Base-by-base conservation (phyloP, 805 yeast genomes). In the Geotrichum ghanense region DNA sequence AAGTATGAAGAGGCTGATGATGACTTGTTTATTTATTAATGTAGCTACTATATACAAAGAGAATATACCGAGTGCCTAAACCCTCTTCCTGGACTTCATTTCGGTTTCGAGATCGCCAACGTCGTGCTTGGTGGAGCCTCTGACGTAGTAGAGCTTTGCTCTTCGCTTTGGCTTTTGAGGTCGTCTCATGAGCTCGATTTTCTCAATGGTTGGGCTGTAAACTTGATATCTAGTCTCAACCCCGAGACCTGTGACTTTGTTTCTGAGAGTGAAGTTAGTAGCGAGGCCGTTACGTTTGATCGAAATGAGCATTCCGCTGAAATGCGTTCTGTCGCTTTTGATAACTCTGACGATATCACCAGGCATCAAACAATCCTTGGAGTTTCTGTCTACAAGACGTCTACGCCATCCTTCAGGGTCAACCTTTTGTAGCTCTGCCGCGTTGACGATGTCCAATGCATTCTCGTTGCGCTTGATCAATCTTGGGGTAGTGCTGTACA, bases 121-220 rank as follows among this genome's bases (percentile, higher is more conserved):
- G 49, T 64, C 67, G 48, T 61, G 60, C 50, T 60, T 71, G 50
- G 62, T 62, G 49, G 55, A 67, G 24, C 63, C 82, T 69, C 96
- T 83, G 60, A 92, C 83, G 67, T 86, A 92, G 73, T 82, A 89
- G 57, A 87, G 90, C 72, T 86, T 90, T 67, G 79, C 78, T 75
- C 95, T 79, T 51, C 74, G 71, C 71, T 83, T 78, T 65, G 86
- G 80, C 59, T 74, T 76, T 52, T 59, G 55, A 21, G 95, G 90
- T 64, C 81, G 81, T 64, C 83, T 75, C 51, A 90, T 64, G 35
- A 88, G 64, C 65, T 89, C 97, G 45, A 90, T 72, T 63, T 81
- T 76, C 51, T 79, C 75, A 47, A 92, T 73, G 46, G 78, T 70
- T 5, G 97, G 96, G 51, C 82, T 83, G 69, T 73, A 90, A 22